A percentile compares a stretch with the other conserved stretches of the same genome.
These are phyloP conservation scores for Amauroascus verrucosus DNA, from an alignment of 2,329 filamentous ascomycete species.

Conservation along the genomic window DNA sequence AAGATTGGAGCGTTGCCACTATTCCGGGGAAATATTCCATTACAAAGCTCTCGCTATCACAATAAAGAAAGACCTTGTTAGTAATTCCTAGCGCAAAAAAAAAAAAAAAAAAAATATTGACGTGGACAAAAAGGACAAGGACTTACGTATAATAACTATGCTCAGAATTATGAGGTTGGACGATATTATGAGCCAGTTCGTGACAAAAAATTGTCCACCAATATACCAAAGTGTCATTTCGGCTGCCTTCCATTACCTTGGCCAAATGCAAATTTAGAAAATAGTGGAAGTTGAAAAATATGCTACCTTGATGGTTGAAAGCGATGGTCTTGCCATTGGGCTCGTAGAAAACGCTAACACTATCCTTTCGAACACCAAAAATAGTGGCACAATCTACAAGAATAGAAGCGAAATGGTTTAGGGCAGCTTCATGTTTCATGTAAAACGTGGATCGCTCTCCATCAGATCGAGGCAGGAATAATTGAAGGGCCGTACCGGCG, in stretches of 20 bases:
- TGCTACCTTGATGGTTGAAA: constrained; percentile 75
- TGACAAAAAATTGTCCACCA: constrained; percentile 97
- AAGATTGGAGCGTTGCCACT: background rate
- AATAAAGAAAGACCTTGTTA: background rate
- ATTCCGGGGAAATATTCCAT: constrained; percentile 60
- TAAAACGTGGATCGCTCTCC: constrained; percentile 49
- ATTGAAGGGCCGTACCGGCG: constrained; percentile 60
- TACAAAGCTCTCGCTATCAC: constrained; percentile 60
- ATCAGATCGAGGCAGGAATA: constrained; percentile 52
- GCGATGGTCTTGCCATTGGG: constrained; percentile 70
- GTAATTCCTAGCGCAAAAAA: background rate
- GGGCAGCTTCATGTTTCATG: constrained; percentile 46
- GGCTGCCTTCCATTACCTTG: constrained; percentile 36
- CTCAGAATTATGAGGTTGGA: constrained; percentile 62
- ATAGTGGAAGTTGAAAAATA: constrained; percentile 91
- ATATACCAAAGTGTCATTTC: constrained; percentile 63
- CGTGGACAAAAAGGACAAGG: too few species aligned
- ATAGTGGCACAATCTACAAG: constrained; percentile 60
- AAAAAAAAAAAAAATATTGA: background rate
- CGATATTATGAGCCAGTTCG: constrained; percentile 89
- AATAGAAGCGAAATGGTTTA: constrained; percentile 60
- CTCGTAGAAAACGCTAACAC: constrained; percentile 82
- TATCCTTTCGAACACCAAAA: constrained; percentile 58
- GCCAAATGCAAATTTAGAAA: constrained; percentile 66
- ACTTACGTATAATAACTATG: constrained; percentile 65